Evolutionary conservation across 2,329 filamentous ascomycete genomes (phyloP).

Genomic region (Juglanconis juglandina): DNA sequence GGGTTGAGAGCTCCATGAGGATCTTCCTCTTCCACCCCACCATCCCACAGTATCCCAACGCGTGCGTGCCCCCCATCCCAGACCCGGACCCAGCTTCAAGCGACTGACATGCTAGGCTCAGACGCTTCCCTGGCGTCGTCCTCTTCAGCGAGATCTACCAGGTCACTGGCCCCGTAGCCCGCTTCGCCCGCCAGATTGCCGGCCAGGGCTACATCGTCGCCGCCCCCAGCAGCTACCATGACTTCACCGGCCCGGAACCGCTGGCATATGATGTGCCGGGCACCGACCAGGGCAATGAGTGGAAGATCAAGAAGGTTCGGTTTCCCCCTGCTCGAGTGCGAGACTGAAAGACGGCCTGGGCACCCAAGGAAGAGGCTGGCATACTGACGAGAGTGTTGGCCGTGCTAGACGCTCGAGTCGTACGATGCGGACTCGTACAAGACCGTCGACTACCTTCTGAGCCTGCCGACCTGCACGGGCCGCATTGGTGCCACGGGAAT

Average conservation of each 20-base stretch:
- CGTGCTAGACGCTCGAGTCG: constrained; percentile 66
- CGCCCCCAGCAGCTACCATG: constrained; percentile 86
- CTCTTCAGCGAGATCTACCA: constrained; percentile 78
- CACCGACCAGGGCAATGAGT: constrained; percentile 82
- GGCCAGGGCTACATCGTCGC: constrained; percentile 92
- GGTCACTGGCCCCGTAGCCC: constrained; percentile 87
- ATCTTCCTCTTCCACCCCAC: constrained; percentile 86
- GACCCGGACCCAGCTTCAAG: not conserved
- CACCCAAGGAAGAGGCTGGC: not conserved
- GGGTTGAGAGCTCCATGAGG: constrained; percentile 53
- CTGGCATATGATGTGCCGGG: constrained; percentile 83
- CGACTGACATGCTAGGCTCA: constrained; percentile 30
- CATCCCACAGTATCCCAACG: constrained; percentile 81
- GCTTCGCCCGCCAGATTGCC: constrained; percentile 88
- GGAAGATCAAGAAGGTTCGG: constrained; percentile 73
- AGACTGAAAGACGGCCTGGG: too few relatives aligned
- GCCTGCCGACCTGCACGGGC: constrained; percentile 75
- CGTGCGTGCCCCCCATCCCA: constrained; percentile 45
- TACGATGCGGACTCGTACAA: constrained; percentile 78
- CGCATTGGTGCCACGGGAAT: constrained; percentile 78
- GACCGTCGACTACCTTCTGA: constrained; percentile 67
- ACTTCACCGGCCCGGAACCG: constrained; percentile 82
- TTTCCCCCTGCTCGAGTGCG: not conserved
- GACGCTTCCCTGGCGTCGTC: constrained; percentile 77
- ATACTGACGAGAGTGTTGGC: not conserved